A percentile compares a stretch with the other conserved stretches of the same genome.
phyloP scores from a whole-genome alignment of 2,329 filamentous ascomycete species.

The Chrysoporthe puriensis region DNA sequence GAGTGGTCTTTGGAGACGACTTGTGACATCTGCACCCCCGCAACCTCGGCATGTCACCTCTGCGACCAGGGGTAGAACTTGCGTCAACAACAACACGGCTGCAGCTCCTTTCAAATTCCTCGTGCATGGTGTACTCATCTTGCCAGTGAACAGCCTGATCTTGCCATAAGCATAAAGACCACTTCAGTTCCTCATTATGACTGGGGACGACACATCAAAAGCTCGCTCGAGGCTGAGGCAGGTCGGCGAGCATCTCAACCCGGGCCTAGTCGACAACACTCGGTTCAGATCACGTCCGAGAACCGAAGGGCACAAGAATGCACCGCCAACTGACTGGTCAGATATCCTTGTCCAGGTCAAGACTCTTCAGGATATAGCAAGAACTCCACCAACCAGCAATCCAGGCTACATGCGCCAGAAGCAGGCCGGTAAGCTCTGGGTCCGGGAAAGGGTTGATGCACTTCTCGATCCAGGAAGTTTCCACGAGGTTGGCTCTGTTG shows the following conservation, averaged over 20 bases:
- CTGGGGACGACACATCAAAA: slow-evolving; percentile 21
- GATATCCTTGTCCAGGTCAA: slow-evolving; percentile 63
- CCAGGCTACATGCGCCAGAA: slow-evolving; percentile 66
- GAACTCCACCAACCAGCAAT: slow-evolving; percentile 56
- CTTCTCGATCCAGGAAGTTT: slow-evolving; percentile 62
- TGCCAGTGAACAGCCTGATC: no score
- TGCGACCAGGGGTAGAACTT: neutral
- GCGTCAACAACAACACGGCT: neutral
- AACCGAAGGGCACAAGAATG: slow-evolving; percentile 40
- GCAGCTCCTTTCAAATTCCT: neutral
- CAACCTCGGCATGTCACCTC: slow-evolving; percentile 13
- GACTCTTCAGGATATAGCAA: slow-evolving; percentile 54
- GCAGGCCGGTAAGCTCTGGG: slow-evolving; percentile 67
- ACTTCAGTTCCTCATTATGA: slow-evolving; percentile 13
- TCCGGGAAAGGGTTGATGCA: slow-evolving; percentile 61
- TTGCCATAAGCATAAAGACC: neutral
- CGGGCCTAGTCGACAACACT: slow-evolving; percentile 1
- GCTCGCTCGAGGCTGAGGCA: slow-evolving; percentile 51
- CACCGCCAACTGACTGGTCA: slow-evolving; percentile 62
- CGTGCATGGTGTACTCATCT: neutral
- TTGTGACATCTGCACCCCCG: neutral
- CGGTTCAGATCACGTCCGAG: slow-evolving; percentile 31
- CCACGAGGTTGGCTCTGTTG: slow-evolving; percentile 62
- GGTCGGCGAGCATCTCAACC: slow-evolving; percentile 47
- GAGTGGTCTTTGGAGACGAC: neutral